Evolutionary conservation across 2,329 filamentous ascomycete genomes (phyloP).

Genomic region (Phoma sp.): DNA sequence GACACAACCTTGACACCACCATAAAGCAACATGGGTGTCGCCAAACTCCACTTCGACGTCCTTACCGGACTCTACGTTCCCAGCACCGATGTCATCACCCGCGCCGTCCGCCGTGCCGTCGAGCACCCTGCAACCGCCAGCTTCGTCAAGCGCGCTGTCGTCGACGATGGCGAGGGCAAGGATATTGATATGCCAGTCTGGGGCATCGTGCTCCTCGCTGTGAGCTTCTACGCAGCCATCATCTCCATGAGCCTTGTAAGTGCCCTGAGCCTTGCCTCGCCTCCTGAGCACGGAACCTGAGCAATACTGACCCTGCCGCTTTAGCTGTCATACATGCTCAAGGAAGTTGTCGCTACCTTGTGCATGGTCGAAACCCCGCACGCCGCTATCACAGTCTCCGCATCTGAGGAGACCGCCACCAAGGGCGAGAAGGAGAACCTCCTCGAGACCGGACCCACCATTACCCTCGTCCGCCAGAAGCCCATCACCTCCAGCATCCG

Average conservation of each 20-base stretch:
- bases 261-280: slow-evolving; percentile 2
- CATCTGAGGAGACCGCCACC: slow-evolving; percentile 53
- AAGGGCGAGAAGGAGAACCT: slow-evolving; percentile 51
- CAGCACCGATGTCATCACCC: slow-evolving; percentile 29
- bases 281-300: slow-evolving; percentile 8
- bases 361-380: slow-evolving; percentile 68
- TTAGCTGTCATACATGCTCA: slow-evolving; percentile 62
- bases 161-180: slow-evolving; percentile 16
- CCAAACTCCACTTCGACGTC: slow-evolving; percentile 10
- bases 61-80: slow-evolving; percentile 10
- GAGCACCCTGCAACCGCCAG: slow-evolving; percentile 31
- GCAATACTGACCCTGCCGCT: slow-evolving; percentile 9
- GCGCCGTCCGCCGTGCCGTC: slow-evolving; percentile 41
- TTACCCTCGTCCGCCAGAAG: slow-evolving; percentile 56
- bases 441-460: slow-evolving; percentile 48
- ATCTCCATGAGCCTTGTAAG: slow-evolving; percentile 51
- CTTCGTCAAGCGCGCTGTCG: slow-evolving; percentile 38
- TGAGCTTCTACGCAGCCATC: slow-evolving; percentile 50
- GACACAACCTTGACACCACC: slow-evolving; percentile 2
- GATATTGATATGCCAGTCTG: slow-evolving; percentile 38
- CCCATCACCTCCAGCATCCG: slow-evolving; percentile 68
- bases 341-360: slow-evolving; percentile 65
- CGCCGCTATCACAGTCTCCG: slow-evolving; percentile 56
- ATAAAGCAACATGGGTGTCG: slow-evolving; percentile 9
- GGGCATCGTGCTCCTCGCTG: slow-evolving; percentile 35